Evolutionary conservation across 805 yeast species (phyloP), one percentile per base, ranked within the genome.

Genomic region (Wickerhamomyces pijperi): DNA sequence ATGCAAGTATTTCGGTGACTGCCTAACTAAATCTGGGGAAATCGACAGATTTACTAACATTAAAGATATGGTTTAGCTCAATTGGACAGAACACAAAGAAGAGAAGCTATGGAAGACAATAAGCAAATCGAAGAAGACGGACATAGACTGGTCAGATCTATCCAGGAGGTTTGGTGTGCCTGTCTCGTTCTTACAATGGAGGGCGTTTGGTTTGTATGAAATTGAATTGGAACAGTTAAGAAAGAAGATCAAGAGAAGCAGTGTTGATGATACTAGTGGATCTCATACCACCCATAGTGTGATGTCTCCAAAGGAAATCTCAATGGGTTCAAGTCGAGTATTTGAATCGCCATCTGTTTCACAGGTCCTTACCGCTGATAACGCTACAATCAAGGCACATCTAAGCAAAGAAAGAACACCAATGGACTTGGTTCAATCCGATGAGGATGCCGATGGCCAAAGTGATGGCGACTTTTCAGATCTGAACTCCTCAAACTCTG

Each of bases 181-280:
- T 16, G 42, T 45, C 4, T 42, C 45, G 8, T 54, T 54, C 18
- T 42, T 54, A 2, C 58, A 54, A 37, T 56, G 51, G 29, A 56
- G 51, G 28, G 51, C 55, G 6, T 54, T 43, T 28, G 53, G 58
- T 56, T 40, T 54, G 12, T 54, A 54, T 28, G 58, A 54, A 31
- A 46, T 42, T 25, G 56, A 54, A 36, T 36, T 54, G 19, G 55
- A 54, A 20, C 53, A 51, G 28, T 36, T 54, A 19, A 45, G 48
- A 12, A 41, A 36, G 9, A 42, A 44, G 11, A 48, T 54, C 7
- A 53, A 50, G 33, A 42, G 33, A 36, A 25, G 25, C 42, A n/a
- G 41, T 49, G 1, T 41, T 45, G 9, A 51, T 40, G 6, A 42
- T n/a, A n/a, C 6, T 21, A 21, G 23, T 21, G 23, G 23, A 21